phyloP scores from a whole-genome alignment of 306 rosid genomes.

The Luffa acutangula region DNA sequence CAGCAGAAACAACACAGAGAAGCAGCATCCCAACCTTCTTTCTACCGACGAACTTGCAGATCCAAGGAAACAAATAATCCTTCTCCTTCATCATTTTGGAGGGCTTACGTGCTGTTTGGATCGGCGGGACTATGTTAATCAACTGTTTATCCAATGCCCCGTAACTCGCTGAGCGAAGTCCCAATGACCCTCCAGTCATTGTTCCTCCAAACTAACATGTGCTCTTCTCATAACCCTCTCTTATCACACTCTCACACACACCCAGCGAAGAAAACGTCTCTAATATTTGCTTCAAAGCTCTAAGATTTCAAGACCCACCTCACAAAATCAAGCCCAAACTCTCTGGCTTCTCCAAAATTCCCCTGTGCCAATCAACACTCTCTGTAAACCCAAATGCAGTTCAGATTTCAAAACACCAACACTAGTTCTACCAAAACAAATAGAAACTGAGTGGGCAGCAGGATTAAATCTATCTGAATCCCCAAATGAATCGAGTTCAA shows the following conservation, averaged over 20 bases:
- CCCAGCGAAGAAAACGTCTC: background rate
- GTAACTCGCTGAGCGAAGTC: constrained; percentile 71
- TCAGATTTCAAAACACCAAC: constrained; percentile 3
- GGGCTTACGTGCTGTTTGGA: constrained; percentile 60
- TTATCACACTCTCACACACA: constrained; percentile 19
- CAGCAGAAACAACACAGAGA: constrained; percentile 65
- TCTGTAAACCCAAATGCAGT: constrained; percentile 26
- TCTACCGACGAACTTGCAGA: constrained; percentile 72
- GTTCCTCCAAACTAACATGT: constrained; percentile 32
- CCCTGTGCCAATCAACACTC: constrained; percentile 12
- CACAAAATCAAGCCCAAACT: constrained; percentile 18
- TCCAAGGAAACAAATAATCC: constrained; percentile 64
- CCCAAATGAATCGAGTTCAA: background rate
- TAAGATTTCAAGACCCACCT: constrained; percentile 18
- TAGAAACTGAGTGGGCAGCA: constrained; percentile 1
- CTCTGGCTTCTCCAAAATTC: constrained; percentile 13
- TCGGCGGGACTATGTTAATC: constrained; percentile 45
- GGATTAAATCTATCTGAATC: constrained; percentile 9
- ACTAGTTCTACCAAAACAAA: constrained; percentile 16
- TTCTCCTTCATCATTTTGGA: constrained; percentile 76
- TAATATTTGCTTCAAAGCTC: background rate
- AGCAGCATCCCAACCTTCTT: constrained; percentile 89
- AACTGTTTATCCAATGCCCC: constrained; percentile 80
- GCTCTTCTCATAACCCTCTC: constrained; percentile 37
- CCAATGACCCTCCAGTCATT: constrained; percentile 85